Evolutionary conservation across 495 filamentous ascomycete genomes (phyloP).

Genomic region (Rusavskia elegans): DNA sequence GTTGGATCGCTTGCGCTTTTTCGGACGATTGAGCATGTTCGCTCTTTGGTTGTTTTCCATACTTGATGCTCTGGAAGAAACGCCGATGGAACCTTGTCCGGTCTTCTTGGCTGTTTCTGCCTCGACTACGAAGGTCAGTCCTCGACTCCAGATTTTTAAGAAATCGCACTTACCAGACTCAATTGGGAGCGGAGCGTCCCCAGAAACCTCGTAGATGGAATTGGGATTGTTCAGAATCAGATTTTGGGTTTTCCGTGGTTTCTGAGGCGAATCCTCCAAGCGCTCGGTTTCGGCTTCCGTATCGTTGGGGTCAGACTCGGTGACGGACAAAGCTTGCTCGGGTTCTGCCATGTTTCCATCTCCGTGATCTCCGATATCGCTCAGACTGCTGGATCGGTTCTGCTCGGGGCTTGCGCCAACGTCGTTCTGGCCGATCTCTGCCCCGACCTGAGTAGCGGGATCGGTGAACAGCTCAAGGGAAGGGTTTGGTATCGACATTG

Average conservation of each 20-base stretch:
- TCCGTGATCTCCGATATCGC: slow-evolving; percentile 72
- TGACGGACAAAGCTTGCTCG: slow-evolving; percentile 16
- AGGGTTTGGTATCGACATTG: background rate
- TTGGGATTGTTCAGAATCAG: slow-evolving; percentile 38
- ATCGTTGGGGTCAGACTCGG: slow-evolving; percentile 46
- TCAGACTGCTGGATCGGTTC: slow-evolving; percentile 58
- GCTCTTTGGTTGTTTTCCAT: background rate
- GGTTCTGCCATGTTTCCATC: slow-evolving; percentile 40
- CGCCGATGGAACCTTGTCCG: background rate
- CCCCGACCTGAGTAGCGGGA: background rate
- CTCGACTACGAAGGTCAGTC: background rate
- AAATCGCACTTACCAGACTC: background rate
- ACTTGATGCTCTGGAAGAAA: background rate
- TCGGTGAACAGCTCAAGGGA: background rate
- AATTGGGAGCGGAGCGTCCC: slow-evolving; percentile 22
- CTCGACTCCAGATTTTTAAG: background rate
- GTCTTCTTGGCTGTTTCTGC: background rate
- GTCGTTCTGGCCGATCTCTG: background rate
- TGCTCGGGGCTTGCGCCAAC: slow-evolving; percentile 18
- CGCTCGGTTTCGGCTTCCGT: slow-evolving; percentile 98
- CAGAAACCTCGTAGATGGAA: slow-evolving; percentile 23
- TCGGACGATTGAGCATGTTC: slow-evolving; percentile 9
- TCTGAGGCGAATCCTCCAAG: slow-evolving; percentile 79
- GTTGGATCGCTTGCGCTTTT: slow-evolving; percentile 34
- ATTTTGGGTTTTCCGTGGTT: slow-evolving; percentile 41